phyloP scores from a whole-genome alignment of 345 rosid genomes.

The Eucalyptus fibrosa region DNA sequence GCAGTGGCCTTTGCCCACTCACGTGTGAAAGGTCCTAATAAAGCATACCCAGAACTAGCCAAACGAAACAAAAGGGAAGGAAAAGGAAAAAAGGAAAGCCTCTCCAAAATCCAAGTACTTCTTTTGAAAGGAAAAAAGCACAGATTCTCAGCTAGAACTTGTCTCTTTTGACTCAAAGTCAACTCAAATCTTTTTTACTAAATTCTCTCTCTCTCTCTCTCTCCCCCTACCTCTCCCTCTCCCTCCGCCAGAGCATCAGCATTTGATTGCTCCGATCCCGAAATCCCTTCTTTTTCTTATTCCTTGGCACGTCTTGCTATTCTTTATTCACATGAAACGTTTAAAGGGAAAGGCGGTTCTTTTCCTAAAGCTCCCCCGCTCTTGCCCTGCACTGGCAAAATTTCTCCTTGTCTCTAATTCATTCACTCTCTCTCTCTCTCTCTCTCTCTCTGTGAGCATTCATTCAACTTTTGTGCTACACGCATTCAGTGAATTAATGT shows the following conservation, averaged over 20 bases:
- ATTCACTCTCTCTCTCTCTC: not conserved
- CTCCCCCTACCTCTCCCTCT: not conserved
- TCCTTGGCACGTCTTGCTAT: slow-evolving; percentile 27
- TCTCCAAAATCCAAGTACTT: not conserved
- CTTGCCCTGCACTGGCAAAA: not conserved
- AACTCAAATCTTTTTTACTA: not conserved
- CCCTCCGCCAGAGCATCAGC: not conserved
- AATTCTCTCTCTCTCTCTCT: not conserved
- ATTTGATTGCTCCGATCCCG: not conserved
- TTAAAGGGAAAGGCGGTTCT: slow-evolving; percentile 6
- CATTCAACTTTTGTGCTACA: not conserved
- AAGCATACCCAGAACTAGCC: not conserved
- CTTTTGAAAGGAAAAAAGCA: not conserved
- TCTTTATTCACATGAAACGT: not conserved
- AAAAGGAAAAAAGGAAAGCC: not conserved
- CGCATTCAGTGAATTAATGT: not conserved
- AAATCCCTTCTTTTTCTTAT: slow-evolving; percentile 14
- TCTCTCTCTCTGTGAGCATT: not conserved
- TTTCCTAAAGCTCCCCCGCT: slow-evolving; percentile 17
- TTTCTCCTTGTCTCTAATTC: not conserved
- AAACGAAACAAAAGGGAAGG: not conserved
- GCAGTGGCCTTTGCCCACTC: not conserved
- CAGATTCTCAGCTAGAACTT: not conserved
- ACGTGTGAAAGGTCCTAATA: not conserved
- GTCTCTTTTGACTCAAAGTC: not conserved